These are phyloP conservation scores for Stephanodiscus minutulus DNA, from an alignment of 108 stramenopile species.

Conservation along the genomic window DNA sequence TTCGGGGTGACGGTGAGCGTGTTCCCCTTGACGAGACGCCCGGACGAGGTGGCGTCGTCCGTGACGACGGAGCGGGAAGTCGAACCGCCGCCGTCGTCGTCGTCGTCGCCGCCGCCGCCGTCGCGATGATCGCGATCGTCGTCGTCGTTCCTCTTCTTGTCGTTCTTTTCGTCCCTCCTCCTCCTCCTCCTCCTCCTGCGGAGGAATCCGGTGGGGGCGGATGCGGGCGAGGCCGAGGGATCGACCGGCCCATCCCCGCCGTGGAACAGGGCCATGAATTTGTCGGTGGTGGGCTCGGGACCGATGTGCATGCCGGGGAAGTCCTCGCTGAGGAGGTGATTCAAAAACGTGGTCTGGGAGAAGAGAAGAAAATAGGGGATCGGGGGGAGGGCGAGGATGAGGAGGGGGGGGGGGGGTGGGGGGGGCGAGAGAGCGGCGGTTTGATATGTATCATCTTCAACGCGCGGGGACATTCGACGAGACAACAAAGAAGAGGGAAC, in stretches of 20 bases:
- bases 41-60: slow-evolving; percentile 30
- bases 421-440: too few relatives aligned
- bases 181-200: too few relatives aligned
- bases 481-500: too few relatives aligned
- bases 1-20: slow-evolving; percentile 80
- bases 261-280: slow-evolving; percentile 60
- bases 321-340: slow-evolving; percentile 49
- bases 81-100: slow-evolving; percentile 10
- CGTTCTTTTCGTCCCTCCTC: neutral
- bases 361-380: neutral
- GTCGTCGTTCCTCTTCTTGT: neutral
- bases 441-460: too few relatives aligned
- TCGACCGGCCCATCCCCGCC: slow-evolving; percentile 34
- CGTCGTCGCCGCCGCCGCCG: neutral
- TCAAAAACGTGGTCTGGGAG: slow-evolving; percentile 58
- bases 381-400: too few relatives aligned
- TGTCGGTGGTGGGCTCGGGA: slow-evolving; percentile 74
- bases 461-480: too few relatives aligned
- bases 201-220: slow-evolving; percentile 26
- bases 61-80: slow-evolving; percentile 16
- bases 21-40: slow-evolving; percentile 75
- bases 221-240: neutral
- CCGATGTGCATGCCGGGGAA: slow-evolving; percentile 88
- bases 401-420: too few relatives aligned
- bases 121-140: slow-evolving; percentile 8